Evolutionary conservation across 306 rosid genomes (phyloP).

Genomic region (barrel medic (Medicago truncatula)): DNA sequence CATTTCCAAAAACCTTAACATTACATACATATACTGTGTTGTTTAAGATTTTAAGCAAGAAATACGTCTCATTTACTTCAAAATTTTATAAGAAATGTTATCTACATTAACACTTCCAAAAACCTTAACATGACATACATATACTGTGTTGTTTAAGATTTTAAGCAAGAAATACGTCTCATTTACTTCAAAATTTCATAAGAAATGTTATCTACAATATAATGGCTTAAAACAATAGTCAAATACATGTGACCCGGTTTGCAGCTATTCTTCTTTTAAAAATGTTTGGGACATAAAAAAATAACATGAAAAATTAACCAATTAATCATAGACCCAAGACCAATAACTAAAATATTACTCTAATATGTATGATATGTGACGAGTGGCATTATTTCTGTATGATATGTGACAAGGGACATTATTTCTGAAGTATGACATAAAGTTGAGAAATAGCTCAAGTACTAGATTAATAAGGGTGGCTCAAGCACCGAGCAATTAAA

Average conservation of each 20-base stretch:
- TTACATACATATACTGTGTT: slow-evolving; percentile 8
- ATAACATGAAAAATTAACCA: slow-evolving; percentile 3
- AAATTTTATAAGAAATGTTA: no score
- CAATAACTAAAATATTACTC: neutral
- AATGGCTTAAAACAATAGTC: neutral
- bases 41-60: neutral
- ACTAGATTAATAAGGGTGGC: neutral
- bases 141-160: no score
- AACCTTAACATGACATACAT: no score
- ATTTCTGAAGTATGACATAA: slow-evolving; percentile 1
- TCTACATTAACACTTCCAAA: no score
- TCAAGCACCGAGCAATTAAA: neutral
- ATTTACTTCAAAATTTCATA: slow-evolving; percentile 1
- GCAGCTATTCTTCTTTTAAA: no score
- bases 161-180: no score
- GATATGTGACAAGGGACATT: neutral
- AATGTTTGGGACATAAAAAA: no score
- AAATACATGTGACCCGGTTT: no score
- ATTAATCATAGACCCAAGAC: neutral
- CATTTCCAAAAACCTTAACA: slow-evolving; percentile 8
- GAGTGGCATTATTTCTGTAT: neutral
- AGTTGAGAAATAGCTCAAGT: neutral
- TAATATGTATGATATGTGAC: slow-evolving; percentile 2
- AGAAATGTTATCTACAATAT: slow-evolving; percentile 7
- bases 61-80: neutral